phyloP scores from a whole-genome alignment of 805 yeast genomes.

The Saturnispora zaruensis region DNA sequence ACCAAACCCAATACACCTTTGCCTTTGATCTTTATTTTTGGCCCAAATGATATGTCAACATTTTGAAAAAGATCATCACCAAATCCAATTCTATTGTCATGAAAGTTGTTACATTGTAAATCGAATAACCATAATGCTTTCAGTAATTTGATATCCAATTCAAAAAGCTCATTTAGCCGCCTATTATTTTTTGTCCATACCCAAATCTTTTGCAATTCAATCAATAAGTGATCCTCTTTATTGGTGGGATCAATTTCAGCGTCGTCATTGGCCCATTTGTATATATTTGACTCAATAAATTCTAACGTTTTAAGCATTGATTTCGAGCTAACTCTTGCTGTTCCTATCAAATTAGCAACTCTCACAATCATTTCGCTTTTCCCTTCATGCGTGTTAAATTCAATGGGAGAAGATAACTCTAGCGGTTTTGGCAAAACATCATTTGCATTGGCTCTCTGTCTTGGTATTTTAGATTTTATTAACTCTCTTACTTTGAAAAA shows the following conservation, averaged over 20 bases:
- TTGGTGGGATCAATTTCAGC: not conserved
- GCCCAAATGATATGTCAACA: not conserved
- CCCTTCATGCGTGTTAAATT: not conserved
- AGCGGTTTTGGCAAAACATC: slow-evolving; percentile 1
- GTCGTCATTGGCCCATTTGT: not conserved
- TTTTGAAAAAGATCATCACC: not conserved
- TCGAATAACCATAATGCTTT: slow-evolving; percentile 1
- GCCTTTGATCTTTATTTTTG: not conserved
- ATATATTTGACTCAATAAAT: not conserved
- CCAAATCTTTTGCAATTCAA: not conserved
- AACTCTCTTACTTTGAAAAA: not conserved
- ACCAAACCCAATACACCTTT: slow-evolving; percentile 5
- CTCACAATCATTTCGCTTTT: not conserved
- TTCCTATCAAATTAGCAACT: slow-evolving; percentile 7
- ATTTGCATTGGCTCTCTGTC: slow-evolving; percentile 3
- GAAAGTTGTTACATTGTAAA: not conserved
- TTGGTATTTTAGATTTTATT: slow-evolving; percentile 8
- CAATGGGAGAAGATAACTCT: slow-evolving; percentile 2
- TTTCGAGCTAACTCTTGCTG: not conserved
- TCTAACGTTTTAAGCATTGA: not conserved
- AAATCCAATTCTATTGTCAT: not conserved
- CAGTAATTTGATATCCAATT: not conserved
- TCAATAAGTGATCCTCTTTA: not conserved
- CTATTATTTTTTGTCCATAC: not conserved
- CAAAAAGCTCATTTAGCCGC: not conserved